Base-by-base conservation (phyloP, 23 red algal species). In the Porphyridium purpureum region DNA sequence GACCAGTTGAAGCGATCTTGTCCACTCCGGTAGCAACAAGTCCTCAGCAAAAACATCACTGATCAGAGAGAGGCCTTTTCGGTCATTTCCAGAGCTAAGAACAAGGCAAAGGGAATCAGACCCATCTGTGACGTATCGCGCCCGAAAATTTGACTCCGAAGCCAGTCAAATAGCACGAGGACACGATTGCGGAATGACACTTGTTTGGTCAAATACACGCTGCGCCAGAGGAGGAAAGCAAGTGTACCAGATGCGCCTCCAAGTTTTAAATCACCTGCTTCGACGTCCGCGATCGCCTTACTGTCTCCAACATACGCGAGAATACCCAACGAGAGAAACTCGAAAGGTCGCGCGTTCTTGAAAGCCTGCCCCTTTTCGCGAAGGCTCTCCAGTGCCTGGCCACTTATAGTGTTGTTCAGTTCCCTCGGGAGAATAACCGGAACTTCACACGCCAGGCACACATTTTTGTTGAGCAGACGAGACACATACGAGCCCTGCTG, bases 321-420 rank as follows among this genome's bases (percentile, higher is more conserved):
- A 11, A 93, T 79, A 4, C 86, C 86, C 36, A 83, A 27, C n/a
- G 75, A 83, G 23, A 93, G 53, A 32, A 83, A 83, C 28, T 80
- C 67, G 67, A 93, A 93, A 7, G 70, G 62, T 14, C 62, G 31
- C 27, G 62, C 47, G 14, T 3, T 31, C 52, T 25, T 76, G n/a
- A n/a, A n/a, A 50, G 15, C 7, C 35, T 4, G 6, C 11, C 7
- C 1, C 29, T 3, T 32, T 2, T 58, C 8, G 1, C 44, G 5
- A 62, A 7, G 44, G 44, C 9, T 1, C 35, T 36, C 35, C 35
- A 62, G 28, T 36, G 29, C 31, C 7, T 62, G 57, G n/a, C n/a
- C n/a, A n/a, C n/a, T n/a, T n/a, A n/a, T 62, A 33, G 28, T 51
- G 31, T 44, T 44, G 38, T 44, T 44, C 17, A 11, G 17, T 11